Conservation (phyloP, 441 rosid genomes). For the Populus hybrid region DNA sequence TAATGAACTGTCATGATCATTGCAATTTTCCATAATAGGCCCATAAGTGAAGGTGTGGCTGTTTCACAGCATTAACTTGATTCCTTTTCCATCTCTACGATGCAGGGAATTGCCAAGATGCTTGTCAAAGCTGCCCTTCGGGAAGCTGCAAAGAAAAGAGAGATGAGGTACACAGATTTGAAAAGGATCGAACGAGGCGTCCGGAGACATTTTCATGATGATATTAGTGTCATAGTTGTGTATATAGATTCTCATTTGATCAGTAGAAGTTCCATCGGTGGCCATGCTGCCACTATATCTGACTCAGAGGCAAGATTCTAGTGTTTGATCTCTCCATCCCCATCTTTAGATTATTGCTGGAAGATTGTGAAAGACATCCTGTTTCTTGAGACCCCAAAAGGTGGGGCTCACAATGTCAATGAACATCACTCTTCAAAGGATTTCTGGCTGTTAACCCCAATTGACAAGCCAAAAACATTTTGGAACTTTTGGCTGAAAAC, state of each 20-base stretch:
- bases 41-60: neutral
- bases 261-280: neutral
- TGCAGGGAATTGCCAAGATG: slow-evolving; percentile 67
- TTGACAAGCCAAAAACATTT: neutral
- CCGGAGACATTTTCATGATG: slow-evolving; percentile 74
- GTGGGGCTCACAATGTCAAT: neutral
- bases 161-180: slow-evolving; percentile 77
- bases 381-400: neutral
- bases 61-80: neutral
- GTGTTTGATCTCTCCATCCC: slow-evolving; percentile 1
- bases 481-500: neutral
- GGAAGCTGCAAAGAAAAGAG: slow-evolving; percentile 83
- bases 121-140: slow-evolving; percentile 65
- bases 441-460: neutral
- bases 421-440: neutral
- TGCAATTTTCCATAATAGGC: neutral
- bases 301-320: slow-evolving; percentile 1
- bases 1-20: neutral
- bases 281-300: slow-evolving; percentile 11
- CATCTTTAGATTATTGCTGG: neutral
- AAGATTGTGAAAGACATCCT: neutral
- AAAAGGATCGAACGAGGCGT: slow-evolving; percentile 55
- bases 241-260: slow-evolving; percentile 51
- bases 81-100: neutral
- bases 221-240: slow-evolving; percentile 72